phyloP scores from a whole-genome alignment of 768 basidiomycete genomes.

The Kwoniella sp. region DNA sequence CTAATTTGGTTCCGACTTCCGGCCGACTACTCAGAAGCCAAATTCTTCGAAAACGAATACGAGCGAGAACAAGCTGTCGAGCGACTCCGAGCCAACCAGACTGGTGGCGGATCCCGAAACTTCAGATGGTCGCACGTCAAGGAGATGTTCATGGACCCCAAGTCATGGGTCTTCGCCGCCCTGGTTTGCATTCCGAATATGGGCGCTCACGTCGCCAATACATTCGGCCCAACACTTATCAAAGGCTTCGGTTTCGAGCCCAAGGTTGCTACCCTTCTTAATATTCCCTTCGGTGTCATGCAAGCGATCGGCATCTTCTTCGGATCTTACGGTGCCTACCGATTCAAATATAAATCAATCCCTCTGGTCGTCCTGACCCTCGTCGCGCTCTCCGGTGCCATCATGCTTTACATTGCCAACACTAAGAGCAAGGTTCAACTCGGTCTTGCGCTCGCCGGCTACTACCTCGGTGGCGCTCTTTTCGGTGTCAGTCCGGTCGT shows the following conservation, averaged over 20 bases:
- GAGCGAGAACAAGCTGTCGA: slow-evolving; percentile 32
- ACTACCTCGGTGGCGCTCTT: slow-evolving; percentile 54
- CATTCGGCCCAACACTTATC: slow-evolving; percentile 49
- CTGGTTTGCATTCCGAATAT: slow-evolving; percentile 24
- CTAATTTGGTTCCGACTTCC: slow-evolving; percentile 34
- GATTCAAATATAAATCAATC: slow-evolving; percentile 27
- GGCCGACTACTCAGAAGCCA: slow-evolving; percentile 27
- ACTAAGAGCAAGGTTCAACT: slow-evolving; percentile 12
- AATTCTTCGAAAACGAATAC: slow-evolving; percentile 31
- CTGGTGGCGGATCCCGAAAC: slow-evolving; percentile 31
- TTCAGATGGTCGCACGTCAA: slow-evolving; percentile 35
- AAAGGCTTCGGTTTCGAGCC: slow-evolving; percentile 48
- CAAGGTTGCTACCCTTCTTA: slow-evolving; percentile 58
- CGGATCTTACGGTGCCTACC: slow-evolving; percentile 55
- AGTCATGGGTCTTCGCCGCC: slow-evolving; percentile 30
- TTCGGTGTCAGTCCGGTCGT: slow-evolving; percentile 52
- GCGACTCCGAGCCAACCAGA: slow-evolving; percentile 37
- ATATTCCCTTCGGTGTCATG: slow-evolving; percentile 60
- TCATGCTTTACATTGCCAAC: slow-evolving; percentile 25
- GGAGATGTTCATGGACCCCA: slow-evolving; percentile 39
- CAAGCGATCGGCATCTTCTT: slow-evolving; percentile 57
- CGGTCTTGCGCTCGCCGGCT: slow-evolving; percentile 47
- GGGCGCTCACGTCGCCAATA: slow-evolving; percentile 26
- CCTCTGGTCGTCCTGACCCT: slow-evolving; percentile 22
- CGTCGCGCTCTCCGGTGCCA: slow-evolving; percentile 15